These are phyloP conservation scores for Aspergillus ellipticus DNA, from an alignment of 495 filamentous ascomycete species.

Conservation along the genomic window DNA sequence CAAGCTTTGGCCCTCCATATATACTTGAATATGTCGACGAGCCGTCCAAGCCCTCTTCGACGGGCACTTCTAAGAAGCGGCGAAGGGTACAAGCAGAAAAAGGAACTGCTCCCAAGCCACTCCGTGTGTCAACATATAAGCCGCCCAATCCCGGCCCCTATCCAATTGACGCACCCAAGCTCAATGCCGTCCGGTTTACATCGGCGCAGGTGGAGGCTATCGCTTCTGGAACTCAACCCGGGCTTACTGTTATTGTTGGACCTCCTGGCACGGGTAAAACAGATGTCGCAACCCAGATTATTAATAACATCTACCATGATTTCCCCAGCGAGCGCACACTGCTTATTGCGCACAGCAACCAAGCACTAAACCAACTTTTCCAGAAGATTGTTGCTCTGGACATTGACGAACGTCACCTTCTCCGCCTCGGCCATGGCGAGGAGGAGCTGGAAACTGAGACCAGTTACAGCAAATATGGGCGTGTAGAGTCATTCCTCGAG, in stretches of 20 bases:
- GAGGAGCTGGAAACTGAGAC: slow-evolving; percentile 84
- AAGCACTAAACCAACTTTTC: slow-evolving; percentile 97
- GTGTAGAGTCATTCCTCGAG: slow-evolving; percentile 94
- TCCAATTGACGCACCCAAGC: slow-evolving; percentile 77
- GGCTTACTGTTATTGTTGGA: slow-evolving; percentile 90
- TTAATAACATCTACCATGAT: slow-evolving; percentile 98
- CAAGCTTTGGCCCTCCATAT: slow-evolving; percentile 84
- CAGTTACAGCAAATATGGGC: slow-evolving; percentile 90
- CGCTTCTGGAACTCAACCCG: slow-evolving; percentile 88
- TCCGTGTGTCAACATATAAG: slow-evolving; percentile 88
- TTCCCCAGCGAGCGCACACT: slow-evolving; percentile 90
- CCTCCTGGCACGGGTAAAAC: slow-evolving; percentile 98
- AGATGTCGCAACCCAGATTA: slow-evolving; percentile 96
- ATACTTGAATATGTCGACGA: slow-evolving; percentile 63
- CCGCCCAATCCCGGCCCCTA: slow-evolving; percentile 90
- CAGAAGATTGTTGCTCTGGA: slow-evolving; percentile 93
- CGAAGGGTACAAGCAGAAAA: slow-evolving; percentile 68
- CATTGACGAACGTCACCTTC: slow-evolving; percentile 91
- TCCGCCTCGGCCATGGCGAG: slow-evolving; percentile 91
- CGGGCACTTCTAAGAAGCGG: slow-evolving; percentile 74
- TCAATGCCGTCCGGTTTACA: slow-evolving; percentile 85
- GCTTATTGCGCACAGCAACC: slow-evolving; percentile 95
- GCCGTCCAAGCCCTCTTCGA: slow-evolving; percentile 34
- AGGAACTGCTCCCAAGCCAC: slow-evolving; percentile 54
- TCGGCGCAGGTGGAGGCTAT: slow-evolving; percentile 90